Base-by-base conservation (phyloP, 306 rosid genomes). In the Senna siamea region DNA sequence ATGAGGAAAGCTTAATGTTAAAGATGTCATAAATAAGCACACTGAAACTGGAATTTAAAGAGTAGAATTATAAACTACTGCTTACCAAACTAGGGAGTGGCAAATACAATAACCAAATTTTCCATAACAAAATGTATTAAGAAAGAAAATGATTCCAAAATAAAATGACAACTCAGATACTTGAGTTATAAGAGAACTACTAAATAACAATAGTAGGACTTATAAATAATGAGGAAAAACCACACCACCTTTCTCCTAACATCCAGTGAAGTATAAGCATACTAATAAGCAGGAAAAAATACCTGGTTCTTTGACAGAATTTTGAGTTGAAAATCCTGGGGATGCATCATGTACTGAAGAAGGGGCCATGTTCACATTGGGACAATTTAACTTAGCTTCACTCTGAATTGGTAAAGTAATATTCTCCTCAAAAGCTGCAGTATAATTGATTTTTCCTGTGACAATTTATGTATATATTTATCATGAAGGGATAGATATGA, bases 261-360 rank as follows among this genome's bases (percentile, higher is more conserved):
- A 72, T 47, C 48, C 57, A 66, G 40, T 17, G 44, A 79, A 70
- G 53, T 62, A 28, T 32, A 22, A 12, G 61, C 59, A 50, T 60
- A 9, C 53, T 19, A 52, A 52, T 28, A 40, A 37, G 80, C 37
- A 44, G 48, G 18, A 64, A 81, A 53, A 22, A 41, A 60, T 85
- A 91, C 98, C 95, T 84, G 95, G 77, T 76, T 88, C 89, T 76
- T 69, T 76, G 19, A 20, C 78, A 61, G 68, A 83, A 82, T 76
- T 78, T 69, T 85, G 80, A 72, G 83, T 76, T 48, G 83, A 74
- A 83, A 87, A 86, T 68, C 88, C 91, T 1, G 91, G 89, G 79
- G 91, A 89, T 63, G 87, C 89, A 30, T 91, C 91, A 13, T 61
- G 84, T 40, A 78, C 83, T 22, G 84, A 78, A 83, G 86, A 48